Base-by-base conservation (phyloP, 129 eudicot genomes). In the Flaveria sonorensis region DNA sequence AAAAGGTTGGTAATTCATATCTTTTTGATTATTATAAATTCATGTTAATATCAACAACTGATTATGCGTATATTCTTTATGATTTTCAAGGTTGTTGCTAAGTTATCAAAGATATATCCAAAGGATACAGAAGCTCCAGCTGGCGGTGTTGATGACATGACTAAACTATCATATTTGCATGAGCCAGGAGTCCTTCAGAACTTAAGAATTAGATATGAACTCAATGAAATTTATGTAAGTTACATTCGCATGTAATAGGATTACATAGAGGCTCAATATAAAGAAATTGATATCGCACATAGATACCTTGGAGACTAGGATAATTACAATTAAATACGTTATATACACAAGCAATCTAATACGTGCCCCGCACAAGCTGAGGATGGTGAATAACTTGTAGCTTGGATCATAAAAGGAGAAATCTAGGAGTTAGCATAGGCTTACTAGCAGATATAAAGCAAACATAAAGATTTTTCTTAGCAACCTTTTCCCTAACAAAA, bases 91-190 rank as follows among this genome's bases (percentile, higher is more conserved):
- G 86, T 95, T 53, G 89, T 88, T 80, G 85, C 81, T 28, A 92
- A 92, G 79, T 77, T 95, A 82, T 92, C 96, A 77, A 89, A 85
- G 43, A 21, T 95, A 63, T 85, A 91, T 84, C 99, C 99, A 7
- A 92, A 89, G 83, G 99, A 95, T 79, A 86, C 77, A 83, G 99
- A 95, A 88, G 99, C 97, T 76, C 93, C 97, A 73, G 89, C 97
- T 71, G 99, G 92, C 3, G 99, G 99, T 70, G 97, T 95, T 73
- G 99, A 95, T 79, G 99, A 95, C 89, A 95, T 95, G 99, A 95
- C 97, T 59, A 95, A 92, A 72, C 86, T 95, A 68, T 86, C 94
- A 26, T 95, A 95, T 87, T 77, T 95, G 85, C 99, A 95, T 78
- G 99, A 95, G 78, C 99, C 99, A 73, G 99, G 99, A 68, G 97